phyloP scores from a whole-genome alignment of 352 stramenopile species.

The Plasmopara halstedii region DNA sequence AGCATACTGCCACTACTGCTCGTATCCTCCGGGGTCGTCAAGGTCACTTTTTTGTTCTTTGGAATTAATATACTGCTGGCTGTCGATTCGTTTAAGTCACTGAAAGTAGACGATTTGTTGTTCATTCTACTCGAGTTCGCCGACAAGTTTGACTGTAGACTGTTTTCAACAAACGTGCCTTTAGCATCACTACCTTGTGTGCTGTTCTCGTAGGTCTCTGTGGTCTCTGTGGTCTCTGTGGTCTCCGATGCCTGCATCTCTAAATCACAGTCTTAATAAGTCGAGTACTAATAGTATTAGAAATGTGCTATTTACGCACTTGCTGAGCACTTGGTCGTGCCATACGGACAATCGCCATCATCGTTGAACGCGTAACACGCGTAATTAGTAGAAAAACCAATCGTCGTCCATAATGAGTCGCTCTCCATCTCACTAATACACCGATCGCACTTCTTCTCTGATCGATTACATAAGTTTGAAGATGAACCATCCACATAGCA shows the following conservation, averaged over 20 bases:
- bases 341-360: constrained; percentile 27
- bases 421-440: constrained; percentile 29
- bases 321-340: constrained; percentile 31
- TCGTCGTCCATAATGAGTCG: constrained; percentile 9
- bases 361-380: constrained; percentile 34
- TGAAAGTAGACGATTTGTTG: constrained; percentile 21
- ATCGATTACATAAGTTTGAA: constrained; percentile 40
- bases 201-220: constrained; percentile 10
- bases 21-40: constrained; percentile 17
- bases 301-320: constrained; percentile 18
- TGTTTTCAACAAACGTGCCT: no score
- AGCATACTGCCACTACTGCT: constrained; percentile 12
- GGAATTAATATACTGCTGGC: constrained; percentile 13
- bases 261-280: no score
- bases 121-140: constrained; percentile 2
- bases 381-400: constrained; percentile 31
- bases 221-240: background rate
- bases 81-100: constrained; percentile 21
- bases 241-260: no score
- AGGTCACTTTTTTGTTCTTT: constrained; percentile 17
- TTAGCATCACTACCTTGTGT: background rate
- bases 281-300: no score
- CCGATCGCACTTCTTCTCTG: constrained; percentile 32
- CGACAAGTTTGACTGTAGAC: background rate
- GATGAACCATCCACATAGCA: constrained; percentile 40